Evolutionary conservation across 2,329 filamentous ascomycete species (phyloP).

Genomic region (Pseudocercospora vitis): DNA sequence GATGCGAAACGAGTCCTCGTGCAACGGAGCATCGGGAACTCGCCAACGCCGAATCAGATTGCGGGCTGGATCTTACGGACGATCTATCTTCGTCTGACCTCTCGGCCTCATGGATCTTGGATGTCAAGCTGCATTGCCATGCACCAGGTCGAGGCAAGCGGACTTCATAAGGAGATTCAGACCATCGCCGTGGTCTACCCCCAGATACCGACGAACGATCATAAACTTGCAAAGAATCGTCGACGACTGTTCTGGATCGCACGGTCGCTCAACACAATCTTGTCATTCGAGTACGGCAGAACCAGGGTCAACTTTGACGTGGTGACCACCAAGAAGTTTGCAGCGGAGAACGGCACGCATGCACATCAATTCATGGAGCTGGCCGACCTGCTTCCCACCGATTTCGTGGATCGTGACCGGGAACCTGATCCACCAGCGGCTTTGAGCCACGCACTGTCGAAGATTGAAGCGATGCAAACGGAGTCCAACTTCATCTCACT

Average conservation of each 20-base stretch:
- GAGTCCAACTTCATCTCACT: constrained; percentile 44
- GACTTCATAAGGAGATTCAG: constrained; percentile 47
- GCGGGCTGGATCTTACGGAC: constrained; percentile 57
- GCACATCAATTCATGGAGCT: constrained; percentile 38
- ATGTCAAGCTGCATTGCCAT: constrained; percentile 59
- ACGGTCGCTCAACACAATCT: constrained; percentile 59
- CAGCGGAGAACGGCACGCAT: constrained; percentile 31
- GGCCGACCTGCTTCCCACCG: constrained; percentile 37
- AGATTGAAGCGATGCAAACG: constrained; percentile 35
- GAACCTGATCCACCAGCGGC: constrained; percentile 40
- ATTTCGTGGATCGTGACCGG: constrained; percentile 37
- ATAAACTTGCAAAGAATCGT: constrained; percentile 35
- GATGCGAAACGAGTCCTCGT: constrained; percentile 47
- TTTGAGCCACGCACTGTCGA: constrained; percentile 34
- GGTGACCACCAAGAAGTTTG: constrained; percentile 41
- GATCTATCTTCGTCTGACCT: constrained; percentile 56
- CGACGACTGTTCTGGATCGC: constrained; percentile 50
- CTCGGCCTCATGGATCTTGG: constrained; percentile 56
- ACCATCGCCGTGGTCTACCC: constrained; percentile 39
- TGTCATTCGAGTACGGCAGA: constrained; percentile 59
- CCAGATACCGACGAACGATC: constrained; percentile 31
- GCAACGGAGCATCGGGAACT: constrained; percentile 30
- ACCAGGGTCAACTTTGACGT: constrained; percentile 54
- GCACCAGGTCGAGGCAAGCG: constrained; percentile 58
- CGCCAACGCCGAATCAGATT: constrained; percentile 41